Evolutionary conservation across 768 basidiomycete genomes (phyloP), one percentile per base, ranked within the genome.

Genomic region (Paxillus ammoniavirescens): DNA sequence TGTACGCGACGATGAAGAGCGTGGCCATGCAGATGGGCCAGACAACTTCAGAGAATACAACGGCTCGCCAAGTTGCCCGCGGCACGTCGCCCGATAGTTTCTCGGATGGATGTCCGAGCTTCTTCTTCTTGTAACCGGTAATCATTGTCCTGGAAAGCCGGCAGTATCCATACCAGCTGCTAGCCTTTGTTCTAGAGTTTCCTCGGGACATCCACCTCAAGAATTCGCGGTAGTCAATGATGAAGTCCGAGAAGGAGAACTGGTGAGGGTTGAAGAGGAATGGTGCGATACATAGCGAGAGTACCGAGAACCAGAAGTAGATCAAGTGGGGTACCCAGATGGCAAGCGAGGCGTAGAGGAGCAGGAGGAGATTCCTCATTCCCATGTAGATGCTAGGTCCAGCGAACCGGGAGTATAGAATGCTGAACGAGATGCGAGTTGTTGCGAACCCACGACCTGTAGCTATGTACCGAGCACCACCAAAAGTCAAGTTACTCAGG

Each of bases 191-290:
- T 63, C 93, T 79, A 44, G 97, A 97, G 73, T 98, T 99, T 52
- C 97, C 97, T 53, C 97, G 84, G 9, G 93, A 97, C 95, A 99
- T 98, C 97, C 97, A 99, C 45, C 97, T 86, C 45, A 99, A 72
- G 78, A 95, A 98, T 68, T 99, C 97, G 52, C 97, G 87, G 71
- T 98, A 98, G 73, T 99, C 97, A 68, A 98, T 93, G 74, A 98
- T 89, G 74, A 96, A 99, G 74, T 99, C 97, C 63, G 92, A 74
- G 69, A 87, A 92, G 9, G 93, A 92, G 82, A 98, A 99, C 72
- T 98, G 97, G 72, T 99, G 96, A n/a, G 97, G 97, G 74, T 99
- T 99, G 84, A 99, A 99, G 55, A 99, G 58, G 85, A 98, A 99
- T 0, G 97, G 97, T 35, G 97, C 93, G 61, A 98, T 82, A 73